Evolutionary conservation across 257 asterid genomes (phyloP).

Genomic region (Nicotiana paniculata): DNA sequence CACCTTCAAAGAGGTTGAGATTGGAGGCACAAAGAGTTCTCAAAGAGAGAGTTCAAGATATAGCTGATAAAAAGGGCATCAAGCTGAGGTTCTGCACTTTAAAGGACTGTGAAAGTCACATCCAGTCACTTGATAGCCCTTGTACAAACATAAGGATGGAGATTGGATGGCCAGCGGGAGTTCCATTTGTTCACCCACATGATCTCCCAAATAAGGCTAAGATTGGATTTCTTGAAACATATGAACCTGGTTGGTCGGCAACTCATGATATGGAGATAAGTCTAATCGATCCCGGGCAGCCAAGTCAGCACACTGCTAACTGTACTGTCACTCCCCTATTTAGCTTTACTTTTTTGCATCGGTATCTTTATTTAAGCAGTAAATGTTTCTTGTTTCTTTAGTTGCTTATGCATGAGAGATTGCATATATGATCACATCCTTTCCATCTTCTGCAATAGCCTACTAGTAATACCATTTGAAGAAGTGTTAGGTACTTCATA

Average conservation of each 20-base stretch:
- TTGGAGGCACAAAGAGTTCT: slow-evolving; percentile 98
- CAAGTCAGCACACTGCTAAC: slow-evolving; percentile 27
- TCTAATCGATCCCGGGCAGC: slow-evolving; percentile 30
- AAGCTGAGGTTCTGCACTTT: slow-evolving; percentile 88
- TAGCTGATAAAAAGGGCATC: slow-evolving; percentile 94
- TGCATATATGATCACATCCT: not conserved
- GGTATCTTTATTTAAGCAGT: not conserved
- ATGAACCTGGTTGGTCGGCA: slow-evolving; percentile 97
- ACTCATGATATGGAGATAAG: slow-evolving; percentile 71
- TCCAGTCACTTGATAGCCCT: slow-evolving; percentile 80
- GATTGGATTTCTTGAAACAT: slow-evolving; percentile 94
- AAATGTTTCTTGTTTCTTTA: not conserved
- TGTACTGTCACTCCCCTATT: slow-evolving; percentile 27
- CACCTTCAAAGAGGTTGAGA: slow-evolving; percentile 90
- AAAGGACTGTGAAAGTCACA: slow-evolving; percentile 91
- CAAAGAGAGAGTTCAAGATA: slow-evolving; percentile 93
- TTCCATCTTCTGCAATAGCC: not conserved
- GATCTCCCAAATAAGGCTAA: slow-evolving; percentile 99
- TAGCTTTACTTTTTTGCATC: slow-evolving; percentile 3
- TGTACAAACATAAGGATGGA: slow-evolving; percentile 79
- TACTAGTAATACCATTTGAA: not conserved
- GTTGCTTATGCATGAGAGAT: not conserved
- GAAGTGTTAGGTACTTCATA: not conserved
- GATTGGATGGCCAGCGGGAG: slow-evolving; percentile 98
- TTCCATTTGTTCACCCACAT: slow-evolving; percentile 97